Percentiles rank a stretch among this genome's conserved stretches.
Evolutionary conservation across 352 stramenopile species (phyloP).

Genomic region (Salisapilia sapeloensis): DNA sequence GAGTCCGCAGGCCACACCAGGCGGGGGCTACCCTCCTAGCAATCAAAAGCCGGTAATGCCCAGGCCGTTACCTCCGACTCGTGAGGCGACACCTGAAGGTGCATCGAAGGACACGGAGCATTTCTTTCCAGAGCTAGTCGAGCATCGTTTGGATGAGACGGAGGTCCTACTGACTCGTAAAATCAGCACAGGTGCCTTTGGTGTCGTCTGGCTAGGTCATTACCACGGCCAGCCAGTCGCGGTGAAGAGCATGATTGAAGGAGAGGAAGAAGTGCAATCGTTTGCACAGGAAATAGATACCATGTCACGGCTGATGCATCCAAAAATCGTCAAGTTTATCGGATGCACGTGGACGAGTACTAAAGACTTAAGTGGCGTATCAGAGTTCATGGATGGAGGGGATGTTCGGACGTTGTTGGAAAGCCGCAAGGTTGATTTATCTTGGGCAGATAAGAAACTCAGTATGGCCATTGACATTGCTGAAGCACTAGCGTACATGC

Average conservation of each 20-base stretch:
- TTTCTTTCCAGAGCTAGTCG: conserved; percentile 50
- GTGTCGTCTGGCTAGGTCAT: conserved; percentile 73
- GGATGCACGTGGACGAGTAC: conserved; percentile 68
- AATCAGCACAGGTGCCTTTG: conserved; percentile 66
- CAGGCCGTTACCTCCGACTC: too few relatives aligned
- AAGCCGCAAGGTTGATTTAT: conserved; percentile 64
- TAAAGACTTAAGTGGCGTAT: conserved; percentile 59
- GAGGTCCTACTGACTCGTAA: conserved; percentile 71
- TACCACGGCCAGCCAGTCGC: conserved; percentile 74
- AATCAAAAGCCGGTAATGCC: too few relatives aligned
- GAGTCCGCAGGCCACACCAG: too few relatives aligned
- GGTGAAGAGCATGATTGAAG: conserved; percentile 79
- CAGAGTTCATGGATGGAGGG: conserved; percentile 77
- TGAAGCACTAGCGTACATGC: conserved; percentile 68
- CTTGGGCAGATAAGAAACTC: conserved; percentile 70
- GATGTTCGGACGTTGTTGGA: conserved; percentile 72
- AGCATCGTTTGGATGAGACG: conserved; percentile 65
- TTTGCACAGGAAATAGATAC: conserved; percentile 73
- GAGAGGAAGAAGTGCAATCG: conserved; percentile 44
- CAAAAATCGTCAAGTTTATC: conserved; percentile 77
- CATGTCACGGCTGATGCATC: conserved; percentile 64
- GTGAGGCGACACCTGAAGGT: too few relatives aligned
- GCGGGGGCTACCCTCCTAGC: too few relatives aligned
- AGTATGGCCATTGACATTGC: conserved; percentile 71
- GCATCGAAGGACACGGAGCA: conserved; percentile 26